phyloP scores from a whole-genome alignment of 2,329 filamentous ascomycete species.

The Cryphonectria japonica region DNA sequence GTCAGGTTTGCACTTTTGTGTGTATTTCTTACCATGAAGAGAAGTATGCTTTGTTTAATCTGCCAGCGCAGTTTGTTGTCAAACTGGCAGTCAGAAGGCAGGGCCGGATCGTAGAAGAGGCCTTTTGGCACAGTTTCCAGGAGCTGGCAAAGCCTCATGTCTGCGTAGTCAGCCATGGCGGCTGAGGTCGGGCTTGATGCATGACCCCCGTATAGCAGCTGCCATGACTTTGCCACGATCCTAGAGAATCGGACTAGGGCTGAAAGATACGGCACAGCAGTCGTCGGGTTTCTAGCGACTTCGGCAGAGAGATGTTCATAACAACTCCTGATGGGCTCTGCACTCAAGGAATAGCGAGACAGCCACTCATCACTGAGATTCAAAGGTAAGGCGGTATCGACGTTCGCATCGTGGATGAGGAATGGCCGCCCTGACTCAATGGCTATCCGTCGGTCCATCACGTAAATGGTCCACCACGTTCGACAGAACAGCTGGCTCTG shows the following conservation, averaged over 20 bases:
- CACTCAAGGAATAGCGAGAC: neutral
- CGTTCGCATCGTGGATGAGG: slow-evolving; percentile 21
- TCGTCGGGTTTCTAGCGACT: neutral
- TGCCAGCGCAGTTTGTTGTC: slow-evolving; percentile 19
- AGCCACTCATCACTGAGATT: slow-evolving; percentile 27
- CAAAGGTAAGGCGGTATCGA: slow-evolving; percentile 12
- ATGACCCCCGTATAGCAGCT: slow-evolving; percentile 22
- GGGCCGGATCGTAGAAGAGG: slow-evolving; percentile 14
- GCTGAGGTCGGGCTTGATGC: slow-evolving; percentile 5
- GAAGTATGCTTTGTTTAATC: slow-evolving; percentile 24
- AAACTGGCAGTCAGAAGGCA: slow-evolving; percentile 12
- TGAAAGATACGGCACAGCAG: slow-evolving; percentile 17
- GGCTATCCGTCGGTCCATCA: slow-evolving; percentile 23
- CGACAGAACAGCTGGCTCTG: slow-evolving; percentile 19
- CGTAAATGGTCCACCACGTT: slow-evolving; percentile 24
- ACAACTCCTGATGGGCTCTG: slow-evolving; percentile 3
- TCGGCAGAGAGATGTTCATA: slow-evolving; percentile 9
- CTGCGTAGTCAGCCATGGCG: slow-evolving; percentile 25
- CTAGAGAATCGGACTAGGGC: slow-evolving; percentile 21
- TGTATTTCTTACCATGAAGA: slow-evolving; percentile 20
- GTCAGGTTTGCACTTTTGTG: too few species aligned
- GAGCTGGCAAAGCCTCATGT: slow-evolving; percentile 16
- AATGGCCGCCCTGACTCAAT: slow-evolving; percentile 26
- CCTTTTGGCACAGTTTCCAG: slow-evolving; percentile 18
- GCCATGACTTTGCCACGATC: slow-evolving; percentile 22